These are phyloP conservation scores for Viola pubescens DNA, from an alignment of 441 rosid species.

Conservation along the genomic window DNA sequence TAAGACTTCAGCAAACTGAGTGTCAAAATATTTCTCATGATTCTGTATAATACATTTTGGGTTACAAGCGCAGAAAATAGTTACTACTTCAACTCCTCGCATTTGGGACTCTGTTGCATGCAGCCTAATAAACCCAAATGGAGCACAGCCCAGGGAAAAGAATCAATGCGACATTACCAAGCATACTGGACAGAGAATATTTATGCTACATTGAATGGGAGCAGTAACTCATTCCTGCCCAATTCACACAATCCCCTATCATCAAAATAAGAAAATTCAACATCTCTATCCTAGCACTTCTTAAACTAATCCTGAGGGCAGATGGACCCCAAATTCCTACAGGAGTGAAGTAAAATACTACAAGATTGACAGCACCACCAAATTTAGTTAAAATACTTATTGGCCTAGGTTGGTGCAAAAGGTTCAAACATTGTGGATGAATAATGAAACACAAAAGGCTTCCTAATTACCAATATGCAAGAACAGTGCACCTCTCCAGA, in stretches of 20 bases:
- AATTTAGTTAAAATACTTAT: neutral
- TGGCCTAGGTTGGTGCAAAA: neutral
- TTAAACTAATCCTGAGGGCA: neutral
- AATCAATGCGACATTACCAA: too few relatives aligned
- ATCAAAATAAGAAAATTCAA: neutral
- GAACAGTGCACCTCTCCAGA: constrained; percentile 14
- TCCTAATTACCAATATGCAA: constrained; percentile 16
- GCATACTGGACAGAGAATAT: too few relatives aligned
- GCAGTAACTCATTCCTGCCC: neutral
- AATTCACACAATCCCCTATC: neutral
- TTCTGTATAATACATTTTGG: neutral
- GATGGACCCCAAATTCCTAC: neutral
- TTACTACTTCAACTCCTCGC: neutral
- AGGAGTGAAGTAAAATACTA: neutral
- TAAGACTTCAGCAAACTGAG: constrained; percentile 15
- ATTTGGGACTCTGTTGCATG: neutral
- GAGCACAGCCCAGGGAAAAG: too few relatives aligned
- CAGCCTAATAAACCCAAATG: neutral
- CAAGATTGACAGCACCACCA: neutral
- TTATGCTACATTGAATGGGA: neutral
- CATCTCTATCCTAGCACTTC: neutral
- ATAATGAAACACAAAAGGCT: too few relatives aligned
- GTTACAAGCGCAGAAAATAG: neutral
- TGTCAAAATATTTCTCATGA: neutral
- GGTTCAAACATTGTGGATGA: neutral